Conservation (phyloP, 139 green algal genomes). For the Picochlorum costavermella region DNA sequence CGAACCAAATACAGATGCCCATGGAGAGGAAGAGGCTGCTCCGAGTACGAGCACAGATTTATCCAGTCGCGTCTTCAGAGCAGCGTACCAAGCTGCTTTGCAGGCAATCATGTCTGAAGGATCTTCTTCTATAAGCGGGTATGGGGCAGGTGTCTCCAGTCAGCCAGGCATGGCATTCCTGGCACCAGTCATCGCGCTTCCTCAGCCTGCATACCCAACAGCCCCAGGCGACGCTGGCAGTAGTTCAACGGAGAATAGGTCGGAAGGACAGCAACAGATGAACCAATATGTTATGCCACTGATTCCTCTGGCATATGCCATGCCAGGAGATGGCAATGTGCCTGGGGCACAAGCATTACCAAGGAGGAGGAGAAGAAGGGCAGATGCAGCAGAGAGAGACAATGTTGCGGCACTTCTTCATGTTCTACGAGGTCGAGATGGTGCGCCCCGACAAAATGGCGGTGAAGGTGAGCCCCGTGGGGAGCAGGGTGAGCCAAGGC, state of each 20-base stretch:
- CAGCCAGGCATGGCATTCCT: constrained; percentile 10
- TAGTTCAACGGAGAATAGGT: background rate
- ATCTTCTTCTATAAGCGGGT: background rate
- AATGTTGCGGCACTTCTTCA: too few relatives aligned
- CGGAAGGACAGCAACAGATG: background rate
- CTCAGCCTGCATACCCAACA: constrained; percentile 20
- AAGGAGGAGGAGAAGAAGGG: constrained; percentile 12
- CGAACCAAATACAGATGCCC: background rate
- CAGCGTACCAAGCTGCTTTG: constrained; percentile 26
- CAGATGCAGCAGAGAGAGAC: background rate
- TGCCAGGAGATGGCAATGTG: background rate
- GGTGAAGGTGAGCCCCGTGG: background rate
- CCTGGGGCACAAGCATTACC: constrained; percentile 12
- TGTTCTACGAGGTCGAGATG: too few relatives aligned
- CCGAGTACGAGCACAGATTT: background rate
- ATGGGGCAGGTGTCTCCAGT: too few relatives aligned
- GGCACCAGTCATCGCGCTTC: constrained; percentile 18
- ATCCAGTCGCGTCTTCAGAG: constrained; percentile 5
- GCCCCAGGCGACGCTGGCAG: background rate
- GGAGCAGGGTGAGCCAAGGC: background rate
- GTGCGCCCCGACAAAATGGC: background rate
- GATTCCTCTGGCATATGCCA: constrained; percentile 16
- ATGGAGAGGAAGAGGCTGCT: background rate
- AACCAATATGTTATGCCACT: background rate
- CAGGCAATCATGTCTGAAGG: constrained; percentile 23